These are phyloP conservation scores for Kodamaea jinghongensis DNA, from an alignment of 805 yeast species.

Conservation along the genomic window DNA sequence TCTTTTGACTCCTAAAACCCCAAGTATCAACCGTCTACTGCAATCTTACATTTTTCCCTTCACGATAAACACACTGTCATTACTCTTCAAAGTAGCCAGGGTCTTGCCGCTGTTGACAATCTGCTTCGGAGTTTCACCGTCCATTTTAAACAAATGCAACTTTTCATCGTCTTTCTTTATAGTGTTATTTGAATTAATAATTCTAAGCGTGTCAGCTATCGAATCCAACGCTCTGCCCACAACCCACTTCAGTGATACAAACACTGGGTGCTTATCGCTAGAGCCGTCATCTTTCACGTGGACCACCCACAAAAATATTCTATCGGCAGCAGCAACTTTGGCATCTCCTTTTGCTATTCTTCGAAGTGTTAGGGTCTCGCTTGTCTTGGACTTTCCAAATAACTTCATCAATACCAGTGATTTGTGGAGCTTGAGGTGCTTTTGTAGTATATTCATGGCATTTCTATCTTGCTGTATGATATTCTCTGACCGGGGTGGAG, in stretches of 20 bases:
- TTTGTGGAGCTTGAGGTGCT: conserved; percentile 8
- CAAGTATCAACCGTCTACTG: too few relatives aligned
- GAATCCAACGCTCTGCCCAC: conserved; percentile 58
- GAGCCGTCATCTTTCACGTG: conserved; percentile 34
- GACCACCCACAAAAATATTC: conserved; percentile 50
- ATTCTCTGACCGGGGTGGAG: conserved; percentile 21
- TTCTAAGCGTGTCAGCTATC: conserved; percentile 45
- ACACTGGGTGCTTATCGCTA: conserved; percentile 32
- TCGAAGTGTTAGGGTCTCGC: conserved; percentile 5
- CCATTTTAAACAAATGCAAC: conserved; percentile 46
- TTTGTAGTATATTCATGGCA: conserved; percentile 7
- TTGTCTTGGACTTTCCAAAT: conserved; percentile 3
- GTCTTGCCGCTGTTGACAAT: conserved; percentile 38
- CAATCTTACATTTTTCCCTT: conserved; percentile 36
- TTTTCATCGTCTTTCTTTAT: conserved; percentile 40
- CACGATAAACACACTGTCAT: conserved; percentile 52
- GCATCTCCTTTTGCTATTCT: conserved; percentile 52
- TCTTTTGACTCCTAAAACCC: too few relatives aligned
- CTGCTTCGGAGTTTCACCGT: conserved; percentile 27
- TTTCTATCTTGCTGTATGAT: conserved; percentile 17
- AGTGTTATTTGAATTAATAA: conserved; percentile 49
- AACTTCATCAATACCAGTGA: conserved; percentile 6
- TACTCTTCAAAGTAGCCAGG: conserved; percentile 40
- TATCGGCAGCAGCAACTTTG: conserved; percentile 39
- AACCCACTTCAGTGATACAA: conserved; percentile 55